Conservation (phyloP, 1,284 basidiomycete species). For the Mycosarcoma maydis region DNA sequence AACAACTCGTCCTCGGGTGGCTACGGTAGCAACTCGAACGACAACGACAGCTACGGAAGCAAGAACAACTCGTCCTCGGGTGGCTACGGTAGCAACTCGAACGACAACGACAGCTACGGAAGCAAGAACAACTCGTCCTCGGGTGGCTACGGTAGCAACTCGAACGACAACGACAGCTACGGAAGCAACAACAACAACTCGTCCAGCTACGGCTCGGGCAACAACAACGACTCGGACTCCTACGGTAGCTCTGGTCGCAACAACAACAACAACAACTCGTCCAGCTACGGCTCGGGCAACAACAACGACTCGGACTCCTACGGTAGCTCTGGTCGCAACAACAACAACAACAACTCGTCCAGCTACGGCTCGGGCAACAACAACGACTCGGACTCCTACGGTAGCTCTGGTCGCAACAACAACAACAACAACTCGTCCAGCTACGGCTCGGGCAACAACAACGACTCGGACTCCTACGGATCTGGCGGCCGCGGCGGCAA, state of each 20-base stretch:
- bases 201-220: slow-evolving; percentile 3
- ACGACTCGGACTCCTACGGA: neutral
- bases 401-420: slow-evolving; percentile 14
- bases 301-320: too few species aligned
- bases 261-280: slow-evolving; percentile 19
- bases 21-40: neutral
- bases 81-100: slow-evolving; percentile 8
- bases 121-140: slow-evolving; percentile 6
- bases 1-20: too few species aligned
- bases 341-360: slow-evolving; percentile 10
- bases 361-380: too few species aligned
- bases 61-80: slow-evolving; percentile 13
- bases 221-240: slow-evolving; percentile 27
- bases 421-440: neutral
- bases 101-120: slow-evolving; percentile 23
- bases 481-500: too few species aligned
- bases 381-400: neutral
- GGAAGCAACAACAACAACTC: slow-evolving; percentile 11
- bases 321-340: slow-evolving; percentile 6
- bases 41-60: slow-evolving; percentile 35
- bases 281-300: neutral
- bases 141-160: neutral
- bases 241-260: slow-evolving; percentile 1
- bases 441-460: neutral
- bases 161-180: slow-evolving; percentile 9